Evolutionary conservation across 768 basidiomycete genomes (phyloP), one percentile per base, ranked within the genome.

Genomic region (Tylopilus subfusipes): DNA sequence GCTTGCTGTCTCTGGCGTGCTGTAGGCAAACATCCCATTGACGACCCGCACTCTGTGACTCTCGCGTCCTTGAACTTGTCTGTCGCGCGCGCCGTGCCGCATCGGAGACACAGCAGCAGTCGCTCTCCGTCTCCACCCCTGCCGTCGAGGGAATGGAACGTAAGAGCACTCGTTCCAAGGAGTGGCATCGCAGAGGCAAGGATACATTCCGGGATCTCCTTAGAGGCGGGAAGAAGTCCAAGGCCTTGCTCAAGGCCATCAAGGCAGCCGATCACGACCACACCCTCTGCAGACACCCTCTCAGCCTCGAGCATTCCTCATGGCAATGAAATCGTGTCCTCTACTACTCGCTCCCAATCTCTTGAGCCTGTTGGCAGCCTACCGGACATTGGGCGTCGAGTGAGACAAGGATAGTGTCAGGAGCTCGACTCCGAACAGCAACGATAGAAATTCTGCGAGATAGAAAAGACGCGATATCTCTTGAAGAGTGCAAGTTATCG

Each of bases 151-250:
- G 62, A 47, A 49, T 33, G 34, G 63, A 59, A 25, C 34, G 1
- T 38, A 72, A 71, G 59, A 55, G 59, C 39, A 58, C 77, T 13
- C 75, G 83, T 24, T 73, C 82, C 9, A 85, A 85, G 68, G 84
- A 85, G 53, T 76, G 84, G 21, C 73, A 83, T 48, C 72, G 78
- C 30, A 73, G 84, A 45, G 80, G 80, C 13, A 85, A 83, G 61
- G 82, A 84, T 60, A 81, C 81, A 0, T 58, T 78, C 30, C 81
- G 76, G 55, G 83, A 83, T 42, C 63, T 82, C 0, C 56, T 81
- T 31, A 83, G 81, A 50, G 75, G 73, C 55, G 76, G 75, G 24
- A 83, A 82, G 71, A 81, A 78, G 63, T 68, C 68, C 42, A 69
- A 62, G 34, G 57, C 52, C 4, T 21, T 66, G 10, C 55, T 66